phyloP scores from a whole-genome alignment of 1,284 basidiomycete genomes.

The Baeospora myosura region DNA sequence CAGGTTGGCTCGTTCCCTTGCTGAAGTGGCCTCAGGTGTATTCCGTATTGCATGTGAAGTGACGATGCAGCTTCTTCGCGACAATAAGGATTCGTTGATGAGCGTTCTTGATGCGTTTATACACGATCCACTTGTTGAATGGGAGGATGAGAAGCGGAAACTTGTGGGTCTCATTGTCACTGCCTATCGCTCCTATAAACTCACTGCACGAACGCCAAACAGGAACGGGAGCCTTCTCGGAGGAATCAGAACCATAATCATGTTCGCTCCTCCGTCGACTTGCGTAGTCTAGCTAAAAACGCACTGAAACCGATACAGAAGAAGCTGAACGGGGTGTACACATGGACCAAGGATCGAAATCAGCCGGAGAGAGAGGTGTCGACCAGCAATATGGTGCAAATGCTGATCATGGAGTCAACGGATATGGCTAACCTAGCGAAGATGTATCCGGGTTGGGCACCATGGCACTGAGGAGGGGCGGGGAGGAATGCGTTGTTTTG shows the following conservation, averaged over 20 bases:
- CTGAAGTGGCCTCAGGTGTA: constrained; percentile 48
- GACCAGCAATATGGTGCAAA: constrained; percentile 83
- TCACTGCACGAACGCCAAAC: neutral
- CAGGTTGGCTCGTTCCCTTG: neutral
- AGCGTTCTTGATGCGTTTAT: constrained; percentile 96
- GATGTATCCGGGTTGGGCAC: constrained; percentile 84
- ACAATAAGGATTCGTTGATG: constrained; percentile 93
- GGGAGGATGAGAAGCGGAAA: constrained; percentile 74
- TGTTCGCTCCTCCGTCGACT: constrained; percentile 42
- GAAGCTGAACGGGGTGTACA: constrained; percentile 76
- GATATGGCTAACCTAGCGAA: constrained; percentile 66
- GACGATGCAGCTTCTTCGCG: constrained; percentile 80
- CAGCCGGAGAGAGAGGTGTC: constrained; percentile 55
- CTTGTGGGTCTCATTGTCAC: constrained; percentile 30
- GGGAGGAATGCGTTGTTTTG: too few relatives aligned
- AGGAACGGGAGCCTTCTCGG: constrained; percentile 19
- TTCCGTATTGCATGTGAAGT: constrained; percentile 93
- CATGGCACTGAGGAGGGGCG: constrained; percentile 76
- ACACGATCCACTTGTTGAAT: constrained; percentile 96
- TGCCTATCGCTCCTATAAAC: neutral
- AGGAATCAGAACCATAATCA: constrained; percentile 11
- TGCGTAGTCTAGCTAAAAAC: constrained; percentile 61
- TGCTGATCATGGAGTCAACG: constrained; percentile 83
- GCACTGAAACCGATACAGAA: constrained; percentile 76
- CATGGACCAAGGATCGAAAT: constrained; percentile 28